phyloP scores from a whole-genome alignment of 495 filamentous ascomycete species.

The Aspergillus leporis region DNA sequence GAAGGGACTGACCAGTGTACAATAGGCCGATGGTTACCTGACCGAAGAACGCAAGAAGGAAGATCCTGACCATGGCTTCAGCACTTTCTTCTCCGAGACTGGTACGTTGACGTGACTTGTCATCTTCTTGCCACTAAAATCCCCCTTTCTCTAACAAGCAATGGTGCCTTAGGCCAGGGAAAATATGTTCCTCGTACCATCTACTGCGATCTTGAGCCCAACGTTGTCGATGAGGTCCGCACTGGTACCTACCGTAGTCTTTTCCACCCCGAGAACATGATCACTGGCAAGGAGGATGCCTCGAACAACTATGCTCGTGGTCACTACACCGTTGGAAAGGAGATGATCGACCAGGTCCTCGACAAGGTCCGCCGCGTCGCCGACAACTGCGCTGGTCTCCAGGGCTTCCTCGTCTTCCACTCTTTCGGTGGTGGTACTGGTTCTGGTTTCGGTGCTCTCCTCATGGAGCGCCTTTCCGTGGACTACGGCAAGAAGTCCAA shows the following conservation, averaged over 20 bases:
- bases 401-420: slow-evolving; percentile 99
- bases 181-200: slow-evolving; percentile 99
- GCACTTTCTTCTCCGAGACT: slow-evolving; percentile 99
- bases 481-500: slow-evolving; percentile 99
- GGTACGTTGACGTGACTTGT: slow-evolving; percentile 55
- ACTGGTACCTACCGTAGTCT: slow-evolving; percentile 93
- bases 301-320: slow-evolving; percentile 99
- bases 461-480: slow-evolving; percentile 96
- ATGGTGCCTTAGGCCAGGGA: slow-evolving; percentile 70
- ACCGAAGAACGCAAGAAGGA: slow-evolving; percentile 97
- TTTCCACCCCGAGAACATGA: slow-evolving; percentile 99
- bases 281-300: slow-evolving; percentile 98
- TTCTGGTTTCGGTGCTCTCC: slow-evolving; percentile 94
- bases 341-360: slow-evolving; percentile 94
- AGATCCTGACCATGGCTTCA: slow-evolving; percentile 96
- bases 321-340: slow-evolving; percentile 98
- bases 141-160: slow-evolving; percentile 22
- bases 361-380: slow-evolving; percentile 95
- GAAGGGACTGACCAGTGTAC: not conserved
- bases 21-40: slow-evolving; percentile 95
- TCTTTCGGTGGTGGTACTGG: slow-evolving; percentile 99
- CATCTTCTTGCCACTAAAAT: slow-evolving; percentile 12
- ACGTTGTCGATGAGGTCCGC: slow-evolving; percentile 99
- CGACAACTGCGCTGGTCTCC: slow-evolving; percentile 95
- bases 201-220: slow-evolving; percentile 99